Percentiles rank a stretch among this genome's conserved stretches.
Evolutionary conservation across 108 stramenopile species (phyloP).

Genomic region (Nannochloropsis gaditana): DNA sequence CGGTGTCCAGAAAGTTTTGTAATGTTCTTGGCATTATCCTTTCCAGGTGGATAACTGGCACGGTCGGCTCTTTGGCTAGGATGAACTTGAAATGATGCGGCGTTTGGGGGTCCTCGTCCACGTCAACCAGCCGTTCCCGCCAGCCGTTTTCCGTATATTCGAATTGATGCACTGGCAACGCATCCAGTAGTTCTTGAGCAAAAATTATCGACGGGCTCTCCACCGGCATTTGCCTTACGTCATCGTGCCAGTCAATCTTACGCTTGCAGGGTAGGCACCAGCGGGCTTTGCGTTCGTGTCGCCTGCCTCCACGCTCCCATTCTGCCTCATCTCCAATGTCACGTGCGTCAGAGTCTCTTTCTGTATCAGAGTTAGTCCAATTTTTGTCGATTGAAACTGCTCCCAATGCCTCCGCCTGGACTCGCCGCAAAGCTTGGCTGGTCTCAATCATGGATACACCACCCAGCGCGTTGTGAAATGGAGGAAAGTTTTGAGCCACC

Average conservation of each 20-base stretch:
- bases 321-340: slow-evolving; percentile 31
- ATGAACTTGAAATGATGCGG: not conserved
- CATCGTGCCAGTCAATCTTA: not conserved
- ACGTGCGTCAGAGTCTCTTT: not conserved
- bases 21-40: slow-evolving; percentile 25
- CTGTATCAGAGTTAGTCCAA: not conserved
- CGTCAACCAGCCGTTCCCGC: slow-evolving; percentile 88
- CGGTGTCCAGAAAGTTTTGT: slow-evolving; percentile 26
- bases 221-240: slow-evolving; percentile 36
- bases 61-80: not conserved
- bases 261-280: not conserved
- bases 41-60: slow-evolving; percentile 19
- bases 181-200: slow-evolving; percentile 90
- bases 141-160: slow-evolving; percentile 70
- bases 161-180: slow-evolving; percentile 87
- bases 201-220: slow-evolving; percentile 61
- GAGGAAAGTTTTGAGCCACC: slow-evolving; percentile 57
- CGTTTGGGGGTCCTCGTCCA: slow-evolving; percentile 46
- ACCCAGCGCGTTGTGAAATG: slow-evolving; percentile 53
- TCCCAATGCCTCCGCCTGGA: slow-evolving; percentile 66
- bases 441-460: slow-evolving; percentile 84
- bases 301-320: slow-evolving; percentile 29
- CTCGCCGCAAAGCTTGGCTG: slow-evolving; percentile 62
- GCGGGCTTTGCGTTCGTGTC: not conserved
- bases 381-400: slow-evolving; percentile 27